A percentile compares a stretch with the other conserved stretches of the same genome.
These are phyloP conservation scores for Pholiota adiposa DNA, from an alignment of 1,284 basidiomycete genomes.

Conservation along the genomic window DNA sequence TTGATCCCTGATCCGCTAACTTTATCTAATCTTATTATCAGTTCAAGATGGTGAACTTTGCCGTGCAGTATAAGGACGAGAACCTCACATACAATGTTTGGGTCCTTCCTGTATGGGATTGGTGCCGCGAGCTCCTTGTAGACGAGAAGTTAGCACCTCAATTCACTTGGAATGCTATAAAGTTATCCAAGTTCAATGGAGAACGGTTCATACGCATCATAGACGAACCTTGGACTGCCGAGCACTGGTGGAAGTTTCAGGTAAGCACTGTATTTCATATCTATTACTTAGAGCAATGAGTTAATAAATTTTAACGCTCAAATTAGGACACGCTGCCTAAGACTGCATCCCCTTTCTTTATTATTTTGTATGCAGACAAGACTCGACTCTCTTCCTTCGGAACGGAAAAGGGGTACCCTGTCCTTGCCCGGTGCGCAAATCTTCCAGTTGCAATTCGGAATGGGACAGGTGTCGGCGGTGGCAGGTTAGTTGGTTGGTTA, in stretches of 20 bases:
- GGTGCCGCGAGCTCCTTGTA: constrained; percentile 25
- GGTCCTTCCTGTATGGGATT: constrained; percentile 26
- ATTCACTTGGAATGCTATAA: constrained; percentile 29
- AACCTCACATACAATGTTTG: constrained; percentile 19
- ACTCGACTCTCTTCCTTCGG: constrained; percentile 45
- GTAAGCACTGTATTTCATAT: constrained; percentile 8
- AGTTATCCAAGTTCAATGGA: constrained; percentile 33
- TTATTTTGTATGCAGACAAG: constrained; percentile 47
- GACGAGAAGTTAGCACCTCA: constrained; percentile 17
- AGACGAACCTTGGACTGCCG: constrained; percentile 37
- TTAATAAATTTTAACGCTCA: background rate
- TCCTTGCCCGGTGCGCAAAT: constrained; percentile 40
- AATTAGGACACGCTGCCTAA: constrained; percentile 18
- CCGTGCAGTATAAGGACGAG: constrained; percentile 22
- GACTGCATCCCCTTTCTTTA: constrained; percentile 22
- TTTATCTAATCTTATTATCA: constrained; percentile 13
- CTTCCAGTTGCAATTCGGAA: constrained; percentile 40
- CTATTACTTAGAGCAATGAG: too few relatives aligned
- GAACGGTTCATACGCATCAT: constrained; percentile 30
- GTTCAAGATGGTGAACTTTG: constrained; percentile 22
- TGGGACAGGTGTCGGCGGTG: constrained; percentile 38
- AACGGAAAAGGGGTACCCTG: constrained; percentile 43
- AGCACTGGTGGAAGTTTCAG: constrained; percentile 26
- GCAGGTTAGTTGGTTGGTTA: constrained; percentile 44
- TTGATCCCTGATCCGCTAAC: too few relatives aligned